Evolutionary conservation across 2,329 filamentous ascomycete species (phyloP).

Genomic region (Aspergillus transmontanensis): DNA sequence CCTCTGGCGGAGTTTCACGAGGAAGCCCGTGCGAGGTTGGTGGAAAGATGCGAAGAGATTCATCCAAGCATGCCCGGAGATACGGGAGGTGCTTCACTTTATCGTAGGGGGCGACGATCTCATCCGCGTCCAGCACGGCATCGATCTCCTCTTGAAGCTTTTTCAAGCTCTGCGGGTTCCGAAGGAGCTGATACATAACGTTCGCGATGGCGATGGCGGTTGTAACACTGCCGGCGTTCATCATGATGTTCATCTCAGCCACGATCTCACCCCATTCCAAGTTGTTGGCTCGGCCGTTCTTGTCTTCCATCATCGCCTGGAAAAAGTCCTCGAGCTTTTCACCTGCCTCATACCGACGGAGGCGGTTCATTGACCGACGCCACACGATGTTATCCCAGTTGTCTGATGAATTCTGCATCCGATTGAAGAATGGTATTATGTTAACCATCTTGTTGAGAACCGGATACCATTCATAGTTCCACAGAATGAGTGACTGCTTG

Average conservation of each 20-base stretch:
- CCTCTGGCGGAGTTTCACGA: slow-evolving; percentile 50
- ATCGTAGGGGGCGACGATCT: slow-evolving; percentile 52
- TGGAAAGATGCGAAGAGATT: slow-evolving; percentile 50
- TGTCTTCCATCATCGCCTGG: slow-evolving; percentile 56
- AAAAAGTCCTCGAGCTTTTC: slow-evolving; percentile 64
- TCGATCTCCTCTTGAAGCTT: slow-evolving; percentile 52
- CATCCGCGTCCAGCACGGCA: slow-evolving; percentile 45
- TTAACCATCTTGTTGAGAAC: slow-evolving; percentile 51
- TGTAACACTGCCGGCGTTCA: slow-evolving; percentile 56
- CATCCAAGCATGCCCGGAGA: slow-evolving; percentile 56
- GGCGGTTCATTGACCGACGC: slow-evolving; percentile 43
- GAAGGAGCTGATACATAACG: slow-evolving; percentile 56
- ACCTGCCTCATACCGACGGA: slow-evolving; percentile 43
- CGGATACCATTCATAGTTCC: slow-evolving; percentile 49
- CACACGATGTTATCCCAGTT: slow-evolving; percentile 47
- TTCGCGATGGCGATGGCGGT: slow-evolving; percentile 58
- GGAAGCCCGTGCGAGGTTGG: slow-evolving; percentile 49
- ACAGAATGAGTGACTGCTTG: slow-evolving; percentile 53
- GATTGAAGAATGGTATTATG: slow-evolving; percentile 45
- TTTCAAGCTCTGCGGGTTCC: slow-evolving; percentile 45
- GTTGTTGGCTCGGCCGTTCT: slow-evolving; percentile 47
- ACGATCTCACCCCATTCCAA: slow-evolving; percentile 62
- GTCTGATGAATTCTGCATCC: slow-evolving; percentile 49
- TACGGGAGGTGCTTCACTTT: slow-evolving; percentile 56
- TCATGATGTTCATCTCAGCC: slow-evolving; percentile 51